These are phyloP conservation scores for Hymenoscyphus linearis DNA, from an alignment of 2,329 filamentous ascomycete genomes.

Conservation along the genomic window DNA sequence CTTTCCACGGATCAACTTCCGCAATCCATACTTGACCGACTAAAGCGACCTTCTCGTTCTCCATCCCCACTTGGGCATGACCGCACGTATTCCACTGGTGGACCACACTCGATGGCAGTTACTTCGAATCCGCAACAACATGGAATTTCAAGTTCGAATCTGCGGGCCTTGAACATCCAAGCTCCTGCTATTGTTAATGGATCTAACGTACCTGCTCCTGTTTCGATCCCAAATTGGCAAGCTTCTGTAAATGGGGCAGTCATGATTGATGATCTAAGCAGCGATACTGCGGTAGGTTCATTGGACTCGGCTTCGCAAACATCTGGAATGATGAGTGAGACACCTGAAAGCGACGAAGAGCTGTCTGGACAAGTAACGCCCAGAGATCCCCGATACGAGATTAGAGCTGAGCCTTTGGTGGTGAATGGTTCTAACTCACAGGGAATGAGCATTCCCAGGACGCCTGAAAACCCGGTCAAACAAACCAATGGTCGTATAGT, in stretches of 20 bases:
- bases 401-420: slow-evolving; percentile 20
- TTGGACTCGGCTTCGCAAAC: slow-evolving; percentile 27
- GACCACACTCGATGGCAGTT: slow-evolving; percentile 21
- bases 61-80: slow-evolving; percentile 33
- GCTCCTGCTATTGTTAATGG: slow-evolving; percentile 31
- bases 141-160: slow-evolving; percentile 23
- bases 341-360: slow-evolving; percentile 19
- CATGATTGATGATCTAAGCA: slow-evolving; percentile 23
- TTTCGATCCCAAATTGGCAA: slow-evolving; percentile 27
- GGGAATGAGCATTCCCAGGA: neutral
- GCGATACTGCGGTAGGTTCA: slow-evolving; percentile 22
- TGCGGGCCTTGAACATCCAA: slow-evolving; percentile 26
- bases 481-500: slow-evolving; percentile 16
- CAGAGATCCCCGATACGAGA: slow-evolving; percentile 18
- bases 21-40: slow-evolving; percentile 30
- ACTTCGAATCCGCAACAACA: slow-evolving; percentile 22
- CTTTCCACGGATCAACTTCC: slow-evolving; percentile 32
- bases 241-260: slow-evolving; percentile 24
- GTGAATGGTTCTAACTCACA: slow-evolving; percentile 24
- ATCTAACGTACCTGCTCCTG: slow-evolving; percentile 24
- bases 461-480: slow-evolving; percentile 7
- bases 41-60: slow-evolving; percentile 31
- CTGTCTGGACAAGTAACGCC: slow-evolving; percentile 25
- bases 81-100: slow-evolving; percentile 27
- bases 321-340: slow-evolving; percentile 24